phyloP scores from a whole-genome alignment of 495 filamentous ascomycete genomes.

The Aspergillus baeticus region DNA sequence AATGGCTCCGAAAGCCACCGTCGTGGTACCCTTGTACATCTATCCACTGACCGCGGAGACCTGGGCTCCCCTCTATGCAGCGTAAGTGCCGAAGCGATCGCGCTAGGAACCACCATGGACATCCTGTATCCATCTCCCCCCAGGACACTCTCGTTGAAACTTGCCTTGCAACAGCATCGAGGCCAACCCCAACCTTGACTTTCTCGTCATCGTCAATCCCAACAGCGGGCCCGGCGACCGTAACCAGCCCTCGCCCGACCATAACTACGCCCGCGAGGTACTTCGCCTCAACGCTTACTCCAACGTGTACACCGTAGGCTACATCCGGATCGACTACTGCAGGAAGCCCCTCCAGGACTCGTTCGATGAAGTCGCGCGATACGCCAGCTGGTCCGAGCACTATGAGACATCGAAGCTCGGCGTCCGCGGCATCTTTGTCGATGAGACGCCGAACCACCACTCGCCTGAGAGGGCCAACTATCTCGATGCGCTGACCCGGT shows the following conservation, averaged over 20 bases:
- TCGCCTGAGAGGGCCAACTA: conserved; percentile 5
- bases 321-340: conserved; percentile 22
- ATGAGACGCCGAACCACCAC: conserved; percentile 19
- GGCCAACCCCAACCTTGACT: conserved; percentile 9
- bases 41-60: conserved; percentile 16
- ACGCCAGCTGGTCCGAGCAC: conserved; percentile 15
- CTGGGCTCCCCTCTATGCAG: conserved; percentile 21
- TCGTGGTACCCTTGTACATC: conserved; percentile 21
- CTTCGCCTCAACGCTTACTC: conserved; percentile 12
- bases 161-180: conserved; percentile 14
- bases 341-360: conserved; percentile 12
- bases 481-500: not conserved
- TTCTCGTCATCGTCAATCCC: conserved; percentile 22
- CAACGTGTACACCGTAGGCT: conserved; percentile 19
- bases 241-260: conserved; percentile 6
- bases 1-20: conserved; percentile 12
- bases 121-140: too few species aligned
- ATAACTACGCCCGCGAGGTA: conserved; percentile 16
- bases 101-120: too few species aligned
- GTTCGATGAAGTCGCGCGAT: conserved; percentile 15
- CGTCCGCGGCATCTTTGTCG: conserved; percentile 18
- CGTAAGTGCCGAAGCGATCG: conserved; percentile 6
- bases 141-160: too few species aligned
- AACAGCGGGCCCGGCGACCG: conserved; percentile 17
- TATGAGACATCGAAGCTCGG: conserved; percentile 8